Base-by-base conservation (phyloP, 768 basidiomycete species). In the Lentinula raphanica region DNA sequence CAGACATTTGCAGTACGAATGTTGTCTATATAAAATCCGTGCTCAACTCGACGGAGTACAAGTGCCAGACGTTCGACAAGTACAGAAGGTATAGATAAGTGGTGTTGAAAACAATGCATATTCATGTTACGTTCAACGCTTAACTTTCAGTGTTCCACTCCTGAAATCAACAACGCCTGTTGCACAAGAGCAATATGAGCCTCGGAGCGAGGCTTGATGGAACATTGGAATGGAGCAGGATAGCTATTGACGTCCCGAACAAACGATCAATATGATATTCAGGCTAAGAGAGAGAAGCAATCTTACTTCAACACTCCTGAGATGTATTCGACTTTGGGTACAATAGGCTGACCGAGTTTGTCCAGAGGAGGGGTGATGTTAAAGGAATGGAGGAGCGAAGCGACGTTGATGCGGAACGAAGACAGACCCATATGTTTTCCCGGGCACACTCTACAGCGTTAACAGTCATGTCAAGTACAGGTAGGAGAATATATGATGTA, bases 331-430 rank as follows among this genome's bases (percentile, higher is more conserved):
- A 69, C 25, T 32, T 68, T 67, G 0, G 77, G 75, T 21, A 65
- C 64, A 23, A 67, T 65, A 5, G 57, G 32, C 0, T 63, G 54
- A 0, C 71, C 70, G 19, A 61, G 57, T 19, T 65, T 63, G 39
- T 71, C 68, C 5, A 60, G 55, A 9, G 65, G 60, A 49, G 68
- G 67, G 9, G 60, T 55, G 36, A 74, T 67, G 21, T 68, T 62
- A 59, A 71, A 73, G 5, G 67, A 65, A 4, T 72, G 62, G 13
- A 76, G 63, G 2, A 72, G 63, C 5, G 69, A 68, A 12, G 70
- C 69, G 15, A 67, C 60, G 6, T 66, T 62, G 45, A 73, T 66
- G 64, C 66, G 69, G 17, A 71, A 21, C 2, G 66, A 64, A 6
- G 68, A 64, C 5, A 60, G 44, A 7, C 65, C 71, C 58, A 74